Evolutionary conservation across 2,329 filamentous ascomycete genomes (phyloP), one percentile per base, ranked within the genome.

Genomic region (Pseudogymnoascus sp.): DNA sequence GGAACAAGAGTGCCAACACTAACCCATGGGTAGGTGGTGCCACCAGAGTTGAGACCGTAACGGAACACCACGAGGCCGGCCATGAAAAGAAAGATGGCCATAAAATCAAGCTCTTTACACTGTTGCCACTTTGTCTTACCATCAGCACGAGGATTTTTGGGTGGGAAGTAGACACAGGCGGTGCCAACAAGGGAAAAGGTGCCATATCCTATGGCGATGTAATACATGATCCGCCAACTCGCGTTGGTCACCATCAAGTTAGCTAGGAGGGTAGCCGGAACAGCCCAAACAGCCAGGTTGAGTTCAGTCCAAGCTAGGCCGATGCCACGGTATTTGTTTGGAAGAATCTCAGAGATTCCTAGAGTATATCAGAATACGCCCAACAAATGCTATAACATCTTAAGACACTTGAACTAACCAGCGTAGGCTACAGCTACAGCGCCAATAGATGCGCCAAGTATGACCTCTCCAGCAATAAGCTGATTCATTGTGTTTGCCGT

Each of bases 161-260:
- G 73, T 37, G 73, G 73, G 66, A 67, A 70, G 70, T 77, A 73
- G 62, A 72, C 71, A 23, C 69, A 61, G 14, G 66, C 11, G 3
- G 34, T 37, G 34, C 34, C 34, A 37, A 37, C 5, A 4, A 37
- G 12, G 34, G 34, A 14, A 74, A 80, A 72, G 45, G 76, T 74
- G 42, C 69, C 68, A 60, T 69, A 71, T 45, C 72, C 72, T 40
- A 77, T 75, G 29, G 73, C 73, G 47, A 80, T 77, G 65, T 77
- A 79, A 68, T 80, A 81, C 40, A 79, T 75, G 75, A 77, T 79
- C 45, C 74, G 69, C 79, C 79, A 81, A 47, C 73, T 74, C 6
- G 77, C 68, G 57, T 73, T 70, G 47, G 72, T 68, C 54, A 77
- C 69, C 31, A 78, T 72, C 12, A 72, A 71, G 1, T 74, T 74